Evolutionary conservation across 2,329 filamentous ascomycete species (phyloP), one percentile per base, ranked within the genome.

Genomic region (Fusarium caatingaense): DNA sequence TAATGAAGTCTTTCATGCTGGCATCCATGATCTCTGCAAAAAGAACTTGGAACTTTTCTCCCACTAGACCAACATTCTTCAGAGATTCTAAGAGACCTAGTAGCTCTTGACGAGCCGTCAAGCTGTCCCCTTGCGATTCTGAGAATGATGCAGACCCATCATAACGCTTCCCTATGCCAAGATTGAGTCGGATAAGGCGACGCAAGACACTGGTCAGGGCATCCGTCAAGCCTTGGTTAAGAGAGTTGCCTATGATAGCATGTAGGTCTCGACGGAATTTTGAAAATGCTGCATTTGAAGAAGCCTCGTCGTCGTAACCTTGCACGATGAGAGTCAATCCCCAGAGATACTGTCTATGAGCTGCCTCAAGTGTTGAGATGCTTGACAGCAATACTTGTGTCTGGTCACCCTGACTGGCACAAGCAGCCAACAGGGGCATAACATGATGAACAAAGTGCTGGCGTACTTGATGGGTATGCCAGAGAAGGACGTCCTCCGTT

Each of bases 1-100:
- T 81, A 42, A 94, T 86, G 71, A 90, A 91, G 15, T 86, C 82
- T 45, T 85, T 84, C 83, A 94, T 89, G 62, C 90, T 83, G 37
- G 81, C 80, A 75, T 93, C 86, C 84, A 93, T 90, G 27, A 91
- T 85, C 77, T 91, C 89, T 18, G 91, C 92, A 73, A 93, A 91
- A 37, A 92, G 83, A 30, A 91, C 86, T 74, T 93, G 90, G 54
- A 92, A 92, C 50, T 82, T 84, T 73, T 92, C 89, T 27, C 90
- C 91, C 2, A 89, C 89, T 20, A 94, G 80, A 1, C 92, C 92
- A 23, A 93, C 88, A 48, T 86, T 84, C 69, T 86, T 82, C 18
- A 94, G 80, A 11, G 87, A 86, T 50, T 86, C 84, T 3, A 92
- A 81, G 20, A 93, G 79, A 42, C 83, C 76, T 30, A 88, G 78